Evolutionary conservation across 2,329 filamentous ascomycete genomes (phyloP), one percentile per base, ranked within the genome.

Genomic region (Phialemonium atrogriseum): DNA sequence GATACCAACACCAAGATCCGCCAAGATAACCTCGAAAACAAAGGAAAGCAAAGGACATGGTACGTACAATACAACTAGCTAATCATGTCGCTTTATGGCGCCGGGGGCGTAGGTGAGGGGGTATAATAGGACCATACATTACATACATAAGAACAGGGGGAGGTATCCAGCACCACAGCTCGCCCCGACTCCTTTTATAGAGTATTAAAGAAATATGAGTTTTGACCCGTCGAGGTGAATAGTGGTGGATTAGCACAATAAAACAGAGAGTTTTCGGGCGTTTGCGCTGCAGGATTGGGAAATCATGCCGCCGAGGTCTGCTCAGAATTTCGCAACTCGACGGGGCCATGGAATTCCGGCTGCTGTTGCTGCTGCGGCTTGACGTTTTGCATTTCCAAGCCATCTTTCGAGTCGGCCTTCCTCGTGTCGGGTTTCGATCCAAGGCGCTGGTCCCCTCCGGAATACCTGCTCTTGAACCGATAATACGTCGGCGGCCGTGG

Each of bases 401-500:
- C 66, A 43, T 69, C 64, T 11, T 41, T 66, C 50, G 51, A 64
- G 61, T 46, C 69, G 58, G 25, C 58, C 48, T 43, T 58, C 40
- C 64, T 61, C 44, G 69, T 70, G 38, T 64, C 64, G 50, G 68
- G 64, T 34, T 55, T 27, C 10, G 36, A 44, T 5, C 80, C 84
- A 38, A 95, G 77, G 16, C 91, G 75, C 59, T 94, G 84, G 54
- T 96, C 91, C 6, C 91, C 91, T 39, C 79, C 70, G 40, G 77
- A 63, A 46, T 91, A 89, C 33, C 64, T 62, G 25, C 64, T 64
- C 62, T 94, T 95, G 66, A 96, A 94, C 39, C 75, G 73, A 50
- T 95, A 76, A 55, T 95, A 96, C 0, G 84, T 89, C 7, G 89
- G 88, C 13, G 86, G 79, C 13, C 88, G 73, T 10, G 91, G 88